These are phyloP conservation scores for Yarrowia yakushimensis DNA, from an alignment of 805 yeast genomes.

Conservation along the genomic window DNA sequence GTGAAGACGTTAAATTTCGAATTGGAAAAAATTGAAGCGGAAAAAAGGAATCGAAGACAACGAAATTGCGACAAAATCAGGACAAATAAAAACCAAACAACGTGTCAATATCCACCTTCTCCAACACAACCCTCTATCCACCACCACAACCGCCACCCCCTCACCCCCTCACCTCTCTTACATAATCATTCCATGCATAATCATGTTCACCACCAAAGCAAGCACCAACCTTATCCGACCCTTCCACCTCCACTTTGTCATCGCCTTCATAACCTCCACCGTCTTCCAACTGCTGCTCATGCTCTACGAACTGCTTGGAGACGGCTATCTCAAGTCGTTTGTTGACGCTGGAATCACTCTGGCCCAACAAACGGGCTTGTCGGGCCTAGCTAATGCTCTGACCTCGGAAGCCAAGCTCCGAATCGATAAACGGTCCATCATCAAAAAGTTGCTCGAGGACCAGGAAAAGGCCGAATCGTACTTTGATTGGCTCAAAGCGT, in stretches of 20 bases:
- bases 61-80: too few species aligned
- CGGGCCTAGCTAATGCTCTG: not conserved
- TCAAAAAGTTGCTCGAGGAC: constrained; percentile 20
- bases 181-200: not conserved
- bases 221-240: constrained; percentile 12
- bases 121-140: too few species aligned
- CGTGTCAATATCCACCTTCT: too few species aligned
- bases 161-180: not conserved
- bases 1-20: too few species aligned
- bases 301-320: constrained; percentile 19
- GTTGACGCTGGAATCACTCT: constrained; percentile 14
- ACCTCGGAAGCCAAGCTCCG: constrained; percentile 17
- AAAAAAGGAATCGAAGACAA: too few species aligned
- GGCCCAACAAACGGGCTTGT: constrained; percentile 16
- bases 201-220: constrained; percentile 14
- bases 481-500: constrained; percentile 64
- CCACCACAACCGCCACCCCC: too few species aligned
- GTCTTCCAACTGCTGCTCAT: constrained; percentile 4
- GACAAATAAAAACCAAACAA: too few species aligned
- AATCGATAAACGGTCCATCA: constrained; percentile 18
- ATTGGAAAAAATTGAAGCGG: too few species aligned
- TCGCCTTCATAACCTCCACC: not conserved
- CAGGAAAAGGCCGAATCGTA: constrained; percentile 33
- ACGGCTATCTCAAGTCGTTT: constrained; percentile 14
- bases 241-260: not conserved